Conservation (phyloP, 2,329 filamentous ascomycete species). For the Paraconiothyrium sp. region DNA sequence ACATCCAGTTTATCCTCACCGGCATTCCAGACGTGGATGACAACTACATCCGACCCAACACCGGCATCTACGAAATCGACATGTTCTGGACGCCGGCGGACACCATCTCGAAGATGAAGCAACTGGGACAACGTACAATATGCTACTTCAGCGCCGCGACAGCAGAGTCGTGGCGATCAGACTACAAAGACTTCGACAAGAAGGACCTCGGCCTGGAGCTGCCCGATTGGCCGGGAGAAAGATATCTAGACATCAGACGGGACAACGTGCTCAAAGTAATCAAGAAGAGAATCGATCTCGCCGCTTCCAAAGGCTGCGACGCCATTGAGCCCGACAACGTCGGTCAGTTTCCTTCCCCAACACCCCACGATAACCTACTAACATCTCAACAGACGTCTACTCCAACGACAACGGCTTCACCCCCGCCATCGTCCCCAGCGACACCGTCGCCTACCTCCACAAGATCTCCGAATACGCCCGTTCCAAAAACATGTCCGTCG, state of each 20-base stretch:
- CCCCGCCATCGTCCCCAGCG: constrained; percentile 26
- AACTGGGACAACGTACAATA: constrained; percentile 30
- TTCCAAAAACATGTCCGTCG: constrained; percentile 31
- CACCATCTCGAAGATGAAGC: constrained; percentile 26
- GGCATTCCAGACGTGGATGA: constrained; percentile 33
- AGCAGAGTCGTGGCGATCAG: constrained; percentile 34
- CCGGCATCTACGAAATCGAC: constrained; percentile 33
- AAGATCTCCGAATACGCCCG: constrained; percentile 30
- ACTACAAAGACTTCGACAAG: constrained; percentile 30
- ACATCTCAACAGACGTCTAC: constrained; percentile 27
- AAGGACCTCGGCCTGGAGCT: constrained; percentile 29
- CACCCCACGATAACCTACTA: not conserved
- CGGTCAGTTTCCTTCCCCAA: constrained; percentile 24
- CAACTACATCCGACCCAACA: constrained; percentile 27
- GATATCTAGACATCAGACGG: constrained; percentile 33
- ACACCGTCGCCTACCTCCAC: constrained; percentile 31
- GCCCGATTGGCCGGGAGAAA: constrained; percentile 36
- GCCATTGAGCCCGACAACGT: constrained; percentile 51
- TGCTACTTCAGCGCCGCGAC: constrained; percentile 40
- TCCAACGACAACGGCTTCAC: constrained; percentile 34
- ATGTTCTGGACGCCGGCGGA: constrained; percentile 34
- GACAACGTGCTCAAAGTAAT: constrained; percentile 36
- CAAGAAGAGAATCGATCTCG: constrained; percentile 35
- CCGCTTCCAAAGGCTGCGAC: constrained; percentile 46
- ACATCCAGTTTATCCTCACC: constrained; percentile 34